Conservation (phyloP, 2,329 filamentous ascomycete species). For the Fusarium acutatum region DNA sequence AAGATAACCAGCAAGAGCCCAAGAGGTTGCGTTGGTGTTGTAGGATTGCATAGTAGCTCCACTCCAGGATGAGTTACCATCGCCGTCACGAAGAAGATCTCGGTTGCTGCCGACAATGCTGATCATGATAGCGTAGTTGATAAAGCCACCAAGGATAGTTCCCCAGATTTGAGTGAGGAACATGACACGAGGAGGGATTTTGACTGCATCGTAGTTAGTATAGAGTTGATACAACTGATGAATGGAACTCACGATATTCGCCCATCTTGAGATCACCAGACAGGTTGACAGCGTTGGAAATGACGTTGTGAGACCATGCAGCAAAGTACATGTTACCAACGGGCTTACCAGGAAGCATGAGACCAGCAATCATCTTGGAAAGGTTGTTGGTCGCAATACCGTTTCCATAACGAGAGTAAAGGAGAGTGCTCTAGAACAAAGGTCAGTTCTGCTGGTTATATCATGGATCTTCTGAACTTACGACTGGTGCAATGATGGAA, state of each 20-base stretch:
- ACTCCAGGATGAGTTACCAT: conserved; percentile 62
- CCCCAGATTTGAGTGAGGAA: conserved; percentile 65
- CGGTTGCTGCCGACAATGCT: conserved; percentile 59
- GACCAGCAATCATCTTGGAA: conserved; percentile 64
- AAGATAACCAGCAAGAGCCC: conserved; percentile 62
- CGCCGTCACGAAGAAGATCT: conserved; percentile 54
- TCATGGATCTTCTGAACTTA: conserved; percentile 29
- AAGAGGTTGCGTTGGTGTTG: conserved; percentile 57
- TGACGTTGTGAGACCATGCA: conserved; percentile 66
- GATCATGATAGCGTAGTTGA: conserved; percentile 66
- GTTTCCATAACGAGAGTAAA: conserved; percentile 63
- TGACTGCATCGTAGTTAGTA: conserved; percentile 48
- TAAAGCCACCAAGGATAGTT: conserved; percentile 60
- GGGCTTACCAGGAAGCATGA: conserved; percentile 59
- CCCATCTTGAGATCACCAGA: conserved; percentile 66
- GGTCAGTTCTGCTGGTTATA: not conserved
- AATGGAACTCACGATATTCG: conserved; percentile 58
- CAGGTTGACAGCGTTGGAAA: conserved; percentile 58
- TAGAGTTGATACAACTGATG: rapidly evolving
- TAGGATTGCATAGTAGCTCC: conserved; percentile 60
- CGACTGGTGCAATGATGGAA: conserved; percentile 59
- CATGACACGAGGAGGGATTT: conserved; percentile 64
- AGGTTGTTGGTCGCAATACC: conserved; percentile 67
- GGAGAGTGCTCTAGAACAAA: conserved; percentile 55
- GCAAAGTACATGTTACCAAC: conserved; percentile 68